Conservation (phyloP, 805 yeast species). For the Kodamaea neixiangensis region DNA sequence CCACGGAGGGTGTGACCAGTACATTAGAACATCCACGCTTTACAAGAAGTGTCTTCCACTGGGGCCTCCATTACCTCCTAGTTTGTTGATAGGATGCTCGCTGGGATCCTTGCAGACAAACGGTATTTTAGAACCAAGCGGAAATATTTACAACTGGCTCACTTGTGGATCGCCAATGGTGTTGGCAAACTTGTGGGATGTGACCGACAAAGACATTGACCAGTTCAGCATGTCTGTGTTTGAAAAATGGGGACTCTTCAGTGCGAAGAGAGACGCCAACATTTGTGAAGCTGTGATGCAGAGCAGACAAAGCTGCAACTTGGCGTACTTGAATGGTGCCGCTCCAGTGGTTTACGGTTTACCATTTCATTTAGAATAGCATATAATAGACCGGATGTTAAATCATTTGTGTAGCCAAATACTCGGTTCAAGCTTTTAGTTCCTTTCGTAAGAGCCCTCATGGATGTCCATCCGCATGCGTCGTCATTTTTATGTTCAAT, state of each 20-base stretch:
- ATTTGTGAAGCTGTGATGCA: slow-evolving; percentile 58
- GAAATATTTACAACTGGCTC: slow-evolving; percentile 75
- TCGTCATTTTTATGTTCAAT: no score
- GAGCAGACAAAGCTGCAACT: slow-evolving; percentile 68
- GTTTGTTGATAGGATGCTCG: slow-evolving; percentile 83
- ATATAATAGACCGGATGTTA: no score
- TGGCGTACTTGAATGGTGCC: slow-evolving; percentile 82
- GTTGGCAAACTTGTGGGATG: slow-evolving; percentile 92
- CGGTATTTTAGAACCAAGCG: slow-evolving; percentile 70
- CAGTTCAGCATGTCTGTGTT: slow-evolving; percentile 65
- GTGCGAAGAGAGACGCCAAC: neutral
- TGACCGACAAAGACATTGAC: slow-evolving; percentile 94
- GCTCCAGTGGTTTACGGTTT: slow-evolving; percentile 92
- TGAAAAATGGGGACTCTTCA: slow-evolving; percentile 62
- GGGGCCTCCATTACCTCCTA: slow-evolving; percentile 54
- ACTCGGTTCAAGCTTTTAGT: no score
- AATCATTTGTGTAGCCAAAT: no score
- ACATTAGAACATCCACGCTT: slow-evolving; percentile 56
- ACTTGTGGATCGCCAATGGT: slow-evolving; percentile 82
- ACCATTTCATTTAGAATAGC: slow-evolving; percentile 47
- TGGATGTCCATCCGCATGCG: no score
- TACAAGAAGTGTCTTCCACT: slow-evolving; percentile 22
- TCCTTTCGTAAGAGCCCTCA: no score
- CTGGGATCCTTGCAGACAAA: slow-evolving; percentile 66
- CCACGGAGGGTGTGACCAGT: slow-evolving; percentile 96